phyloP scores from a whole-genome alignment of 345 rosid genomes.

The Gossypium turneri region DNA sequence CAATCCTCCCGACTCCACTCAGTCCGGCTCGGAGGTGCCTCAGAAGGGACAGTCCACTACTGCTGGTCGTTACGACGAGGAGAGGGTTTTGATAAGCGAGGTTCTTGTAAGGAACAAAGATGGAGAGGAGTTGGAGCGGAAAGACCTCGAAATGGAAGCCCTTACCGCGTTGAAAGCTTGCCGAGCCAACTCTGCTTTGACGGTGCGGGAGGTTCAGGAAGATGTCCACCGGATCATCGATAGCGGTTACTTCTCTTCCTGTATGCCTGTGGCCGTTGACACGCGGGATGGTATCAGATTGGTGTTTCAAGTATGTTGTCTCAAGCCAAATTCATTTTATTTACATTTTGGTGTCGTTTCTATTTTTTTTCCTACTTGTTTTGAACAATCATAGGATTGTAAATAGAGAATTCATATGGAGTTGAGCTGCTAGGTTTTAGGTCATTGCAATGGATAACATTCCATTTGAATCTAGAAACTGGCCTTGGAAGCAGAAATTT shows the following conservation, averaged over 20 bases:
- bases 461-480: background rate
- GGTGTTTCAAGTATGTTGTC: conserved; percentile 67
- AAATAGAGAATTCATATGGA: background rate
- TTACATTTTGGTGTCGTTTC: background rate
- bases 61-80: conserved; percentile 59
- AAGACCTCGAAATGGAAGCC: conserved; percentile 84
- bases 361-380: background rate
- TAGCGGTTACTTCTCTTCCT: conserved; percentile 81
- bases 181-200: conserved; percentile 82
- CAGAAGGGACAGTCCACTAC: conserved; percentile 47
- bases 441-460: background rate
- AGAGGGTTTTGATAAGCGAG: conserved; percentile 58
- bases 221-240: conserved; percentile 89
- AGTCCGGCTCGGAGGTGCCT: conserved; percentile 33
- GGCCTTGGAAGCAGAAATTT: background rate
- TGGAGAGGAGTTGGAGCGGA: conserved; percentile 90
- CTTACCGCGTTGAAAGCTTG: conserved; percentile 75
- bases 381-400: background rate
- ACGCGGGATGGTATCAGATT: conserved; percentile 85
- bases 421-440: conserved; percentile 1
- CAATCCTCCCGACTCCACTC: conserved; percentile 25
- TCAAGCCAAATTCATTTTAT: background rate
- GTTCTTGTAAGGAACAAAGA: conserved; percentile 89
- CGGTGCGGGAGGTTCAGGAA: conserved; percentile 81
- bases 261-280: conserved; percentile 90